Evolutionary conservation across 768 basidiomycete species (phyloP).

Genomic region (Lactarius evosmus): DNA sequence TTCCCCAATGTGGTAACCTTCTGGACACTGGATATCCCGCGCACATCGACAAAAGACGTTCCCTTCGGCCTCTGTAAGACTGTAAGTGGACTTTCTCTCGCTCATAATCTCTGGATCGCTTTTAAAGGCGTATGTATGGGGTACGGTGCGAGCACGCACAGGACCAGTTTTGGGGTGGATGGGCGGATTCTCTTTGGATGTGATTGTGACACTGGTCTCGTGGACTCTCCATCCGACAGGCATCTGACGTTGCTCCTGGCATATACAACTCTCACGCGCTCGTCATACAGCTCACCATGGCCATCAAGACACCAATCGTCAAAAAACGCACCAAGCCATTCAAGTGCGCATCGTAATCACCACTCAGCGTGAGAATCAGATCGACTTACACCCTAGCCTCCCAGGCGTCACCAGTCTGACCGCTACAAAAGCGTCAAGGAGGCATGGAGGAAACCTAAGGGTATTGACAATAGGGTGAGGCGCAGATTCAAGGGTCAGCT

Average conservation of each 20-base stretch:
- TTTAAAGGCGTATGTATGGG: not conserved
- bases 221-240: not conserved
- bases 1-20: conserved; percentile 15
- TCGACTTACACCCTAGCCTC: conserved; percentile 9
- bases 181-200: conserved; percentile 15
- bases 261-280: conserved; percentile 17
- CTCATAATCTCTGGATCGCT: not conserved
- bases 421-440: conserved; percentile 97
- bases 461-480: conserved; percentile 98
- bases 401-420: conserved; percentile 96
- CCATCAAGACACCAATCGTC: conserved; percentile 64
- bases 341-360: conserved; percentile 61
- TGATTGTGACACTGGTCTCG: not conserved
- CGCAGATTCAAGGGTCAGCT: conserved; percentile 93
- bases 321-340: conserved; percentile 98
- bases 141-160: not conserved
- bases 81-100: conserved; percentile 45
- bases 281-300: conserved; percentile 20
- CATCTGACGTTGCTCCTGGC: conserved; percentile 8
- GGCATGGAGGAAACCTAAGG: conserved; percentile 99
- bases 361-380: not conserved
- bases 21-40: not conserved
- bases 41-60: conserved; percentile 28
- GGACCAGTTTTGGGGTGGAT: conserved; percentile 25
- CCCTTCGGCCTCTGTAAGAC: conserved; percentile 48